Percentiles rank a stretch among this genome's conserved stretches.
Conservation (phyloP, 495 filamentous ascomycete species). For the Podospora tetraspora region DNA sequence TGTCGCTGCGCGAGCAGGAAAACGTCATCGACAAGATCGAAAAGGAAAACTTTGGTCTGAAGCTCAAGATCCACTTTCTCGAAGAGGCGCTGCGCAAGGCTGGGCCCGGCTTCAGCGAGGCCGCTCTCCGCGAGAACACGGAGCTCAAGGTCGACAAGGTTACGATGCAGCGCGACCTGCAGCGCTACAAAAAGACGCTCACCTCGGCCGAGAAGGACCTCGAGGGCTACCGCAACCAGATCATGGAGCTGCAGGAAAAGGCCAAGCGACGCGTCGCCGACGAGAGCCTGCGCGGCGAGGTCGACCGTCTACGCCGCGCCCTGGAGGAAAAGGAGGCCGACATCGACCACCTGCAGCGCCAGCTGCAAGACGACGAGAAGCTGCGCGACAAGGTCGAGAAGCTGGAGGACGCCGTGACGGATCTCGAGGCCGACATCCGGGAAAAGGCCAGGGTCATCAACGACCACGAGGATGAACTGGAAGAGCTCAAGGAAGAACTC, state of each 20-base stretch:
- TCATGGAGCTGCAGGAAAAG: conserved; percentile 58
- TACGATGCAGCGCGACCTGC: conserved; percentile 80
- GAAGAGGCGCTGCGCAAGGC: conserved; percentile 74
- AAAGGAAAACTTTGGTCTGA: conserved; percentile 80
- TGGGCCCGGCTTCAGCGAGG: conserved; percentile 80
- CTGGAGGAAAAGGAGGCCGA: neutral
- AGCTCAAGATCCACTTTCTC: conserved; percentile 76
- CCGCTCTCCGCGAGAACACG: conserved; percentile 86
- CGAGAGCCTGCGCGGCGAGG: neutral
- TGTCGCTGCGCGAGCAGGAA: conserved; percentile 90
- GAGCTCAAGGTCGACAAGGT: conserved; percentile 88
- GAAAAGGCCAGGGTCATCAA: neutral
- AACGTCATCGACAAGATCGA: conserved; percentile 92
- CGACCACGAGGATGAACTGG: neutral
- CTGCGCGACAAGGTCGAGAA: neutral
- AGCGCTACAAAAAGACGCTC: conserved; percentile 74
- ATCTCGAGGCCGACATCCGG: neutral
- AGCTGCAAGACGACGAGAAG: neutral
- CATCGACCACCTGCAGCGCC: neutral
- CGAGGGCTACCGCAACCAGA: conserved; percentile 69
- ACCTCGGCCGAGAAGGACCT: conserved; percentile 71
- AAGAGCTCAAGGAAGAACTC: conserved; percentile 51
- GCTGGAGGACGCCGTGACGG: neutral
- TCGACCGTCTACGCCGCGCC: neutral
- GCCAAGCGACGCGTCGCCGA: neutral